Evolutionary conservation across 2,329 filamentous ascomycete species (phyloP), one percentile per base, ranked within the genome.

Genomic region (Talaromyces pinophilus): DNA sequence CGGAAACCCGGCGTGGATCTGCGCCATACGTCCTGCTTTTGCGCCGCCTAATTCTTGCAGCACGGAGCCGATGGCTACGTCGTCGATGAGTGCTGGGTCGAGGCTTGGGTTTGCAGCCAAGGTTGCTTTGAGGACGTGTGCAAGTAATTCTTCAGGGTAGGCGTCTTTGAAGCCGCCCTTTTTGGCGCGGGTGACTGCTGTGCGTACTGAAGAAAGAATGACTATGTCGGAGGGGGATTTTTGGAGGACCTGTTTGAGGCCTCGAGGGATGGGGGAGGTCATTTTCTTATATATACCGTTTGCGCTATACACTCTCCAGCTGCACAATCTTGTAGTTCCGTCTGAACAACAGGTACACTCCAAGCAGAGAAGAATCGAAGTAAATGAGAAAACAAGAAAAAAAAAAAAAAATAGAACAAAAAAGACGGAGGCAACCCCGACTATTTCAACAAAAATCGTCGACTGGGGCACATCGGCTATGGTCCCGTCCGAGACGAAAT

Each of bases 21-120:
- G 87, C 54, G 92, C 92, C 92, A 96, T 96, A 70, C 93, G 91
- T 1, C 91, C 92, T 0, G 93, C 93, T 83, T 97, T 97, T 71
- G 87, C 89, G 66, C 93, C 93, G 70, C 93, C 93, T 15, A 97
- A 90, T 78, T 97, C 93, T 33, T 92, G 92, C 64, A 97, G 88
- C 4, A 97, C 93, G 40, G 92, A 93, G 71, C 93, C 94, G 65
- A 97, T 89, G 69, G 89, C 90, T 3, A 97, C 87, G 75, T 97
- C 94, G 72, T 96, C 84, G 70, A 94, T 88, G 57, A 85, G 80
- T 2, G 85, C 80, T 0, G 91, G 87, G 72, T 91, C 86, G 68
- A 95, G 87, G 71, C 88, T 87, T 1, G 92, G 90, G 75, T 90
- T 90, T 48, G 88, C 87, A 66, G 86, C 85, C 62, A 93, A 84